Base-by-base conservation (phyloP, 768 basidiomycete species). In the Phylloporus arenicola region DNA sequence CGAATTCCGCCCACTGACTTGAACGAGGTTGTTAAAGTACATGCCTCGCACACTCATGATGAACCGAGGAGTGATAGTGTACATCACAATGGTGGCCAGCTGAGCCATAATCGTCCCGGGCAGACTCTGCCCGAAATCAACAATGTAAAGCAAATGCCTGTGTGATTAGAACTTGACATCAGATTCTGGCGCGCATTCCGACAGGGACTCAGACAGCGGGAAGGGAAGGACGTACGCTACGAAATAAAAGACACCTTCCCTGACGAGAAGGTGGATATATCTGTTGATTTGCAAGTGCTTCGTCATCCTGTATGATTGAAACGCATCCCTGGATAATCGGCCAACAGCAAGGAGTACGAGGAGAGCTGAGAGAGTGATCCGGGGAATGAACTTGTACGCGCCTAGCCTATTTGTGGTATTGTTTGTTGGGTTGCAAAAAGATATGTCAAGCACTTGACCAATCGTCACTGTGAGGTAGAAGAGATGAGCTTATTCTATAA, bases 221-320 rank as follows among this genome's bases (percentile, higher is more conserved):
- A 20, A 27, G 20, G 16, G 11, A 17, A 47, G 16, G 17, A 62
- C 61, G 39, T 54, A 62, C 61, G 19, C 47, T 9, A 51, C 0
- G 24, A 62, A 63, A 43, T 62, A 62, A 12, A 62, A 2, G 3
- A 55, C 4, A 0, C 61, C 59, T 10, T 63, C 50, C 13, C 8
- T 53, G 19, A 44, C 41, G 31, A 62, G 42, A 13, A 58, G 50
- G 10, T 45, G 19, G 35, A 62, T 13, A 13, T 54, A 63, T 37
- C 22, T 42, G 33, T 56, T 64, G n/a, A 22, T 29, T 30, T 33
- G 13, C 56, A 54, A 61, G 25, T 14, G 25, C 12, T 30, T 45
- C 12, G 48, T 58, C 3, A 7, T 35, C 39, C n/a, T 52, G 24
- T 62, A 58, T 31, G 40, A 38, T 30, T 45, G 50, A 33, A 44